Evolutionary conservation across 2,329 filamentous ascomycete genomes (phyloP).

Genomic region (Zymoseptoria brevis): DNA sequence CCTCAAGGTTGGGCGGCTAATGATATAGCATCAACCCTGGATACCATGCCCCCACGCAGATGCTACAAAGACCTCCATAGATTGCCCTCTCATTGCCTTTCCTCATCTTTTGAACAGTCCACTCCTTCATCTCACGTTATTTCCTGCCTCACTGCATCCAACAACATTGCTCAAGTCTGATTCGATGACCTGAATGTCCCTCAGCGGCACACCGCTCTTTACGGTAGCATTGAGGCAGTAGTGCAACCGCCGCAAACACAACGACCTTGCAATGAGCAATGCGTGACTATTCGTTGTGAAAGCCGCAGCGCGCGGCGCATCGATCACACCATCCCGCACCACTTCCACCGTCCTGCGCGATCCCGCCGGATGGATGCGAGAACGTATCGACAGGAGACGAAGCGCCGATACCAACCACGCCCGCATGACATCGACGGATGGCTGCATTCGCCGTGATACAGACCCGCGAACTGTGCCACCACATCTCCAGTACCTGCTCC

Average conservation of each 20-base stretch:
- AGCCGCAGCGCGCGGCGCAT: not conserved
- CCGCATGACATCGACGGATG: slow-evolving; percentile 5
- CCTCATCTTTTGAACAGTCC: not conserved
- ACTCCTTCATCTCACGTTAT: not conserved
- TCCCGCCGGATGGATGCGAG: not conserved
- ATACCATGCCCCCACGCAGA: not conserved
- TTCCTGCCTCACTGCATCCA: not conserved
- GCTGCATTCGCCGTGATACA: slow-evolving; percentile 1
- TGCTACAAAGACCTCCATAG: not conserved
- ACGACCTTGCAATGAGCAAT: not conserved
- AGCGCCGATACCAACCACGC: not conserved
- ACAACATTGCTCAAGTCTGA: not conserved
- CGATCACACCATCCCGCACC: not conserved
- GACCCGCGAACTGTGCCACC: slow-evolving; percentile 1
- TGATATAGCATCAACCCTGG: not conserved
- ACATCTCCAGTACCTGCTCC: not conserved
- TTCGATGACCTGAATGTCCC: not conserved
- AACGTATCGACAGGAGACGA: not conserved
- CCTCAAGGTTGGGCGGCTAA: not conserved
- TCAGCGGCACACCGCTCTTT: not conserved
- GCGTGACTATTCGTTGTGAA: not conserved
- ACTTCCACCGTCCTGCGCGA: not conserved
- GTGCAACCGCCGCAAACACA: not conserved
- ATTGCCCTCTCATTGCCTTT: not conserved
- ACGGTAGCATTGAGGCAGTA: not conserved